Evolutionary conservation across 2,329 filamentous ascomycete species (phyloP).

Genomic region (Aspergillus felis): DNA sequence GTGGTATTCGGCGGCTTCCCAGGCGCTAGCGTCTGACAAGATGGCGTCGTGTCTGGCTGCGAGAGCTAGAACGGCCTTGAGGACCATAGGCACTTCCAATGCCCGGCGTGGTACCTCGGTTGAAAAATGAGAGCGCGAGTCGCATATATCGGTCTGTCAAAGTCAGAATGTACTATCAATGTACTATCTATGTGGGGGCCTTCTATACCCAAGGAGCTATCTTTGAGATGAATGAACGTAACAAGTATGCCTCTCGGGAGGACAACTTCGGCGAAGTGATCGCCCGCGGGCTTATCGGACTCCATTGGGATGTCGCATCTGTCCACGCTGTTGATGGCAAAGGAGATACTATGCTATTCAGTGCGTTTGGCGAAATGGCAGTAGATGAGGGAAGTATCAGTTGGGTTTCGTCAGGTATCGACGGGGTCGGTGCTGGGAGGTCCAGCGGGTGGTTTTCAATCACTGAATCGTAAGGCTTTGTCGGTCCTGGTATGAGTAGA

Average conservation of each 20-base stretch:
- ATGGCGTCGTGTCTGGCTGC: slow-evolving; percentile 45
- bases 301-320: slow-evolving; percentile 7
- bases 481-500: background rate
- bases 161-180: background rate
- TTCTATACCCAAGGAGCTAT: slow-evolving; percentile 30
- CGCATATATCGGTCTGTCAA: slow-evolving; percentile 32
- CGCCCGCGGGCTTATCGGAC: slow-evolving; percentile 9
- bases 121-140: slow-evolving; percentile 38
- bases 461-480: background rate
- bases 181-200: too few species aligned
- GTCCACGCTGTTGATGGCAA: slow-evolving; percentile 13
- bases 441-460: background rate
- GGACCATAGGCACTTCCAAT: slow-evolving; percentile 44
- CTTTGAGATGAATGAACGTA: slow-evolving; percentile 33
- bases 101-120: slow-evolving; percentile 47
- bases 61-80: slow-evolving; percentile 47
- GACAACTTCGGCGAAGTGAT: slow-evolving; percentile 14
- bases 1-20: slow-evolving; percentile 44
- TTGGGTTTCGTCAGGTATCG: slow-evolving; percentile 5
- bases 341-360: slow-evolving; percentile 8
- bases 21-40: slow-evolving; percentile 34
- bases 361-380: slow-evolving; percentile 9
- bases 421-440: background rate
- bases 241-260: slow-evolving; percentile 30
- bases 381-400: slow-evolving; percentile 4